Evolutionary conservation across 768 basidiomycete genomes (phyloP).

Genomic region (Amanita phalloides): DNA sequence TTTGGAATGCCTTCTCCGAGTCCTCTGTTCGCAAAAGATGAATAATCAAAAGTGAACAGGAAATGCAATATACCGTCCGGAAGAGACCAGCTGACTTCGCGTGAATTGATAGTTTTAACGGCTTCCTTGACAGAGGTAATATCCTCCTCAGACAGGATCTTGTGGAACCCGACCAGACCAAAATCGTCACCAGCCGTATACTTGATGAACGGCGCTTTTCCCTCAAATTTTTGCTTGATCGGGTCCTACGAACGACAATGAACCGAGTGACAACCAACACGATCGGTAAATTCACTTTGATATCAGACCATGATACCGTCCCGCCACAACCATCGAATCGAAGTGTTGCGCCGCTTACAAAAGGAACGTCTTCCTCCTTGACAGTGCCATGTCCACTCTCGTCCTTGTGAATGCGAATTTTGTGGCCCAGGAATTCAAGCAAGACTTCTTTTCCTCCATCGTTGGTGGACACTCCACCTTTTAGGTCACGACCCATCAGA

Average conservation of each 20-base stretch:
- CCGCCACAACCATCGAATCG: slow-evolving; percentile 48
- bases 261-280: neutral
- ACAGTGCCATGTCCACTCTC: slow-evolving; percentile 54
- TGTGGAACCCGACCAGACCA: slow-evolving; percentile 54
- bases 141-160: slow-evolving; percentile 61
- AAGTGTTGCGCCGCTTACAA: slow-evolving; percentile 41
- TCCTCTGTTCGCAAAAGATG: slow-evolving; percentile 35
- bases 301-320: slow-evolving; percentile 35
- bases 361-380: slow-evolving; percentile 48
- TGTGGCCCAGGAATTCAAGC: slow-evolving; percentile 67
- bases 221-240: slow-evolving; percentile 38
- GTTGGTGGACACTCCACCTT: slow-evolving; percentile 15
- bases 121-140: slow-evolving; percentile 57
- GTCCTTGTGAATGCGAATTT: slow-evolving; percentile 52
- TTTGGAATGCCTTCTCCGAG: slow-evolving; percentile 60
- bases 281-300: slow-evolving; percentile 27
- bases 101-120: slow-evolving; percentile 52
- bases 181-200: slow-evolving; percentile 32
- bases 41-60: neutral
- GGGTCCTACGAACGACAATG: slow-evolving; percentile 22
- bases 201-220: slow-evolving; percentile 41
- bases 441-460: slow-evolving; percentile 44
- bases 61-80: slow-evolving; percentile 35
- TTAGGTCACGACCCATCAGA: slow-evolving; percentile 38
- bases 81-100: slow-evolving; percentile 53